A percentile compares a stretch with the other conserved stretches of the same genome.
These are phyloP conservation scores for Leptomonas seymouri DNA, from an alignment of 208 protist genomes.

Conservation along the genomic window DNA sequence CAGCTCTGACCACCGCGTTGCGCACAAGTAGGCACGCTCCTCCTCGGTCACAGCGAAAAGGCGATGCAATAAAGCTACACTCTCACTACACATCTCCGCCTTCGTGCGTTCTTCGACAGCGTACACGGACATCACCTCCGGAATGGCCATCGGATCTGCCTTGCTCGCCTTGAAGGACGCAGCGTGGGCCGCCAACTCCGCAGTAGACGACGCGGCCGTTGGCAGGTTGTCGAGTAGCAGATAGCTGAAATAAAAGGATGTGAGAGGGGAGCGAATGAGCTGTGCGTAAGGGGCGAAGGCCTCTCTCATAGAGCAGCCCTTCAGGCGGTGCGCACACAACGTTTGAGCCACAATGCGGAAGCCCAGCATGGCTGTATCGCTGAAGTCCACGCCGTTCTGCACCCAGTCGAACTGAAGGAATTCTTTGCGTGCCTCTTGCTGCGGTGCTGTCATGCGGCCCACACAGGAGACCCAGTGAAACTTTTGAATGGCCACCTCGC, in stretches of 20 bases:
- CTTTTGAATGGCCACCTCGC: constrained; percentile 39
- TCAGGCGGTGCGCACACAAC: constrained; percentile 39
- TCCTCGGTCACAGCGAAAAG: constrained; percentile 43
- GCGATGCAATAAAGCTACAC: constrained; percentile 30
- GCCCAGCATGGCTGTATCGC: constrained; percentile 66
- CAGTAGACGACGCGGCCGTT: neutral
- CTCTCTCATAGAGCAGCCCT: constrained; percentile 26
- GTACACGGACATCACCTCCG: constrained; percentile 21
- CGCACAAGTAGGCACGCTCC: constrained; percentile 40
- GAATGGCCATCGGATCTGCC: constrained; percentile 21
- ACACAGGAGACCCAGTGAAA: constrained; percentile 56
- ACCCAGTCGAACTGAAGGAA: constrained; percentile 60
- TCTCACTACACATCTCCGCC: constrained; percentile 35
- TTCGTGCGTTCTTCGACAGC: constrained; percentile 25
- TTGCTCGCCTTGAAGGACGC: constrained; percentile 24
- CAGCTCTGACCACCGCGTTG: constrained; percentile 48
- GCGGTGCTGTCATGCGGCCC: constrained; percentile 44
- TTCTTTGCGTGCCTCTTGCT: constrained; percentile 34
- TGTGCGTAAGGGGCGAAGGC: constrained; percentile 52
- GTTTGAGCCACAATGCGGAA: constrained; percentile 58
- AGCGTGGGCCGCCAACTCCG: constrained; percentile 12
- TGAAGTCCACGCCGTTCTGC: constrained; percentile 68
- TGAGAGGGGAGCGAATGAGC: constrained; percentile 54
- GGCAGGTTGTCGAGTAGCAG: constrained; percentile 34
- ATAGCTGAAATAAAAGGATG: constrained; percentile 69